Conservation (phyloP, 257 asterid species). For the Primulina tabacum region DNA sequence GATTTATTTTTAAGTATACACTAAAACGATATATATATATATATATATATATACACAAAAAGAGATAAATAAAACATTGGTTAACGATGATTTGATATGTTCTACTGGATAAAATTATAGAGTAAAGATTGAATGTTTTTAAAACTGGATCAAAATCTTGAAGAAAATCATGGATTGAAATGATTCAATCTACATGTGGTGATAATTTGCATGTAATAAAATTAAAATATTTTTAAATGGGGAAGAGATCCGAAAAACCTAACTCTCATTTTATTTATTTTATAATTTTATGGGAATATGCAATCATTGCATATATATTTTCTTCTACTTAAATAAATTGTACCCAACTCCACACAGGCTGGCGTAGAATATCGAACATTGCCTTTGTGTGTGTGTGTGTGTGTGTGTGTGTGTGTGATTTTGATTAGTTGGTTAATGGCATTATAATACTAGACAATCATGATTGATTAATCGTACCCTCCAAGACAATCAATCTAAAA, state of each 20-base stretch:
- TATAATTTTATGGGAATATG: not conserved
- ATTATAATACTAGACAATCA: not conserved
- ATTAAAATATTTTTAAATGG: not conserved
- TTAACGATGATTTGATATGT: too few relatives aligned
- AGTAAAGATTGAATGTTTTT: too few relatives aligned
- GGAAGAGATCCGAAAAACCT: constrained; percentile 17
- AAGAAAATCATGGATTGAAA: too few relatives aligned
- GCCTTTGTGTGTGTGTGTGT: not conserved
- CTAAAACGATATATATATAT: too few relatives aligned
- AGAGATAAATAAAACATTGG: too few relatives aligned
- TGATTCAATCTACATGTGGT: too few relatives aligned
- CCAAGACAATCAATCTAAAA: constrained; percentile 11
- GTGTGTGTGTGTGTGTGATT: too few relatives aligned
- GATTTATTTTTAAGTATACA: too few relatives aligned
- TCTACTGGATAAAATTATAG: too few relatives aligned
- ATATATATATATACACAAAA: too few relatives aligned
- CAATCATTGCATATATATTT: not conserved
- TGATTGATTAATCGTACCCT: constrained; percentile 11
- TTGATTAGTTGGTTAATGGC: not conserved
- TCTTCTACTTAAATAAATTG: not conserved
- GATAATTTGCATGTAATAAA: too few relatives aligned
- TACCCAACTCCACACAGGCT: constrained; percentile 2
- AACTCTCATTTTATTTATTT: constrained; percentile 27
- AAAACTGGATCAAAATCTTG: too few relatives aligned
- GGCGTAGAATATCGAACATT: not conserved